Conservation (phyloP, 2,329 filamentous ascomycete species). For the Neocucurbitaria cava region DNA sequence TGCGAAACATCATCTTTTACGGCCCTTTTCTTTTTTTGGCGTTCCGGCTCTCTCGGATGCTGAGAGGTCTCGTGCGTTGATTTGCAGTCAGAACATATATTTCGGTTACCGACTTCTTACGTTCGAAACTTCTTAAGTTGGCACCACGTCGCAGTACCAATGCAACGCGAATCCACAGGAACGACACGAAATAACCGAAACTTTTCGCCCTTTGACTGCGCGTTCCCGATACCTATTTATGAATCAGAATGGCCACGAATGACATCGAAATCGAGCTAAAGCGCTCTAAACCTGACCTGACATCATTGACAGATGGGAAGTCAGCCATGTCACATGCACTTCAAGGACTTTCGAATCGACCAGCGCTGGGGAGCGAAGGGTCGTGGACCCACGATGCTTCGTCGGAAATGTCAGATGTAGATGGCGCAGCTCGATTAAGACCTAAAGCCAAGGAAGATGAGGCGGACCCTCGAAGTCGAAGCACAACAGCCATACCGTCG, state of each 20-base stretch:
- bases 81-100: conserved; percentile 2
- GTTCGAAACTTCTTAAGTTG: conserved; percentile 1
- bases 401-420: conserved; percentile 44
- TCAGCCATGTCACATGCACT: conserved; percentile 38
- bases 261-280: conserved; percentile 7
- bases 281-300: conserved; percentile 14
- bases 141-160: conserved; percentile 19
- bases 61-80: conserved; percentile 9
- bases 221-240: not conserved
- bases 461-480: conserved; percentile 39
- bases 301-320: conserved; percentile 21
- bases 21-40: conserved; percentile 6
- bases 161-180: conserved; percentile 10
- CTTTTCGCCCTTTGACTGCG: not conserved
- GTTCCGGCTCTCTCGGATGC: conserved; percentile 17
- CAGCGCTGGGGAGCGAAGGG: conserved; percentile 22
- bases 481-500: conserved; percentile 35
- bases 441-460: conserved; percentile 47
- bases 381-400: conserved; percentile 38
- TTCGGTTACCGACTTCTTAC: conserved; percentile 10
- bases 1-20: not conserved
- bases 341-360: conserved; percentile 32
- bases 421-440: conserved; percentile 51
- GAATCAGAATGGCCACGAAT: conserved; percentile 10
- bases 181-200: conserved; percentile 3